Percentiles rank a stretch among this genome's conserved stretches.
phyloP scores from a whole-genome alignment of 2,329 filamentous ascomycete genomes.

The Pseudogymnoascus sp. region DNA sequence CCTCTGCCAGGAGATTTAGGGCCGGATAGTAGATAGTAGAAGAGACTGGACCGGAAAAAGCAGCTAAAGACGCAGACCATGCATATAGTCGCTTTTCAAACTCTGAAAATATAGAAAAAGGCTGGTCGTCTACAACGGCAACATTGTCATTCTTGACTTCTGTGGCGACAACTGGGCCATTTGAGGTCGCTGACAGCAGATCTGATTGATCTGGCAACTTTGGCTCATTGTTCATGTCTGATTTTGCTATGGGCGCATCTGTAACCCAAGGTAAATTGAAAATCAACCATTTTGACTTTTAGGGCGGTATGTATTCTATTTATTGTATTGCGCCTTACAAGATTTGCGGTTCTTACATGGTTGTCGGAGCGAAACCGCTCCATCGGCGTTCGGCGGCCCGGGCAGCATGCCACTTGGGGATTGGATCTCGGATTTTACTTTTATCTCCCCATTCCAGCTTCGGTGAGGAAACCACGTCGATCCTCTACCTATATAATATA shows the following conservation, averaged over 20 bases:
- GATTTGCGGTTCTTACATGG: neutral
- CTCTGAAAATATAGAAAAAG: neutral
- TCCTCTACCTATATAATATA: neutral
- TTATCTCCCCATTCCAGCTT: neutral
- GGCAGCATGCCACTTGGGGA: neutral
- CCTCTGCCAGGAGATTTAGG: constrained; percentile 21
- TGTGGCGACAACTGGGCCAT: neutral
- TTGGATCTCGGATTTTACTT: neutral
- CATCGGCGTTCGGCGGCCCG: neutral
- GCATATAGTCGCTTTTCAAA: neutral
- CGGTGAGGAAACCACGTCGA: neutral
- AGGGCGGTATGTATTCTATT: neutral
- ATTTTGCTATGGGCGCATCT: neutral
- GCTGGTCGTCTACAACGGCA: neutral
- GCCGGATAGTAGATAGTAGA: constrained; percentile 27
- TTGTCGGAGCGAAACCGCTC: neutral
- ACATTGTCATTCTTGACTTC: neutral
- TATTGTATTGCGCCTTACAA: neutral
- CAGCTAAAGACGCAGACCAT: constrained; percentile 15
- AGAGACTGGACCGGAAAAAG: constrained; percentile 18
- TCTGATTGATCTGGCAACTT: constrained; percentile 5
- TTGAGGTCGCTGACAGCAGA: neutral
- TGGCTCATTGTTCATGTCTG: neutral
- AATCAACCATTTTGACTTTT: neutral
- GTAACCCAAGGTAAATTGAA: neutral